Base-by-base conservation (phyloP, 345 rosid genomes). In the Balakata baccata region DNA sequence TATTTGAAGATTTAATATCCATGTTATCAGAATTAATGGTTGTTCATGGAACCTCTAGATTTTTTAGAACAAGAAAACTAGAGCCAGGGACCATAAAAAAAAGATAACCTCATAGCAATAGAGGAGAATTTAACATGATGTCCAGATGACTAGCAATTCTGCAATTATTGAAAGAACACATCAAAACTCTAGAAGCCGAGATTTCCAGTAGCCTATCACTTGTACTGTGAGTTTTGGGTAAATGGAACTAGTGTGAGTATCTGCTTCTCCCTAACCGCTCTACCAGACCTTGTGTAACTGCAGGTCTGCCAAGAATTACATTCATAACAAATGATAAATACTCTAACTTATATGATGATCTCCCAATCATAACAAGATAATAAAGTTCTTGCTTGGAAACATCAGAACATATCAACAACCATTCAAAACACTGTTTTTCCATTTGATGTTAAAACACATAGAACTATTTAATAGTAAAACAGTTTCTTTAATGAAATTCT, bases 181-280 rank as follows among this genome's bases (percentile, higher is more conserved):
- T 76, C 75, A 69, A 80, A 95, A 97, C 99, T 91, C 87, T 41
- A 95, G 86, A 85, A 95, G 86, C 61, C 79, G 83, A 46, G 73
- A 75, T 79, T 81, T 89, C 98, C 94, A 88, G 71, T 70, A 61
- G 64, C 63, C 73, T 46, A 73, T 73, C 74, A 86, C 83, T 67
- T 80, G 84, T 43, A 72, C 77, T 54, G 88, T 65, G 75, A 91
- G 91, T 79, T 86, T 89, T 70, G 99, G 90, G 68, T 74, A 81
- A 81, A 92, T 45, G 88, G 86, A 66, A 91, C 77, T 47, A 95
- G 82, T 46, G 75, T 61, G 57, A 82, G 81, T 62, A 85, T 68
- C 77, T 81, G 86, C 71, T 87, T 87, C 54, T 85, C 87, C 63
- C 83, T 75, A 53, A 52, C 67, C 57, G 81, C 75, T 85, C 80